phyloP scores from a whole-genome alignment of 2,329 filamentous ascomycete species.

The Trichoderma sp. region DNA sequence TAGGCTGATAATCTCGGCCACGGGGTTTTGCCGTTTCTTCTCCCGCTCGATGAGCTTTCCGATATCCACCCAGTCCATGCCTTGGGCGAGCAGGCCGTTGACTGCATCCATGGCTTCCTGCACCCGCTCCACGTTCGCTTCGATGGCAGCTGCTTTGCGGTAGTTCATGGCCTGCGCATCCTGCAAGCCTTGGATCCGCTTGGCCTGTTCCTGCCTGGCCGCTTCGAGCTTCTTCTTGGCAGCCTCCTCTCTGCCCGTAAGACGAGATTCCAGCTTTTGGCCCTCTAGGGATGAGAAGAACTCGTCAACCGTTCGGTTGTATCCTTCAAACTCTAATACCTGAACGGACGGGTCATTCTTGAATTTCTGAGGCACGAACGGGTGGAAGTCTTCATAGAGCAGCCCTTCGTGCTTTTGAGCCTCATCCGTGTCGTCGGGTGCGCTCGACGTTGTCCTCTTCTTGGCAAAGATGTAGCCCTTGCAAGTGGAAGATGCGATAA shows the following conservation, averaged over 20 bases:
- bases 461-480: conserved; percentile 90
- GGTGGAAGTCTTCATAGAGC: conserved; percentile 93
- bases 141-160: conserved; percentile 85
- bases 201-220: conserved; percentile 80
- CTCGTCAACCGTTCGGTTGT: conserved; percentile 92
- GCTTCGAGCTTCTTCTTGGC: conserved; percentile 84
- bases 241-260: conserved; percentile 78
- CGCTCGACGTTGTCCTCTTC: conserved; percentile 46
- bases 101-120: conserved; percentile 92
- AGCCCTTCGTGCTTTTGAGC: conserved; percentile 51
- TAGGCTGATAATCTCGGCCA: conserved; percentile 83
- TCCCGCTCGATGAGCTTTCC: conserved; percentile 86
- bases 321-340: conserved; percentile 77
- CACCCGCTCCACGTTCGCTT: conserved; percentile 86
- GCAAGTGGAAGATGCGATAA: conserved; percentile 65
- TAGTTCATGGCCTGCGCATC: conserved; percentile 79
- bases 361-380: conserved; percentile 83
- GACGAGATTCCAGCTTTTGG: conserved; percentile 81
- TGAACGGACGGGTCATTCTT: conserved; percentile 65
- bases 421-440: background rate
- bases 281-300: conserved; percentile 97
- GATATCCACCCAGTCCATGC: conserved; percentile 98
- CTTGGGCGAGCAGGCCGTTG: conserved; percentile 86
- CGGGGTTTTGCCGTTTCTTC: conserved; percentile 76
- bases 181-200: conserved; percentile 81